Conservation (phyloP, 2,329 filamentous ascomycete species). For the Penicillium concentricum region DNA sequence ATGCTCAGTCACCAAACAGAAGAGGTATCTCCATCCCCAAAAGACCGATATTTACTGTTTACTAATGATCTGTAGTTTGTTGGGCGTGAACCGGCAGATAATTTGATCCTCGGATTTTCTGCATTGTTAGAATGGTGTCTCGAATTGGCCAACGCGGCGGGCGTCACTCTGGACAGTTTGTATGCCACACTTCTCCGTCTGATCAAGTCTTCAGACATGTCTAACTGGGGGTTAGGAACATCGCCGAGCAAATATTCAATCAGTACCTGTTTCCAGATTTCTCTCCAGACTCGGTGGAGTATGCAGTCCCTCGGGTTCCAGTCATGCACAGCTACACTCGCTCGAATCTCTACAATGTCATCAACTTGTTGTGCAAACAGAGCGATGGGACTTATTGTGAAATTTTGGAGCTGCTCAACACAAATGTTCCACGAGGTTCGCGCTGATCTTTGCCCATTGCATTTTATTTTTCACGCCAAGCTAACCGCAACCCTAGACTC, state of each 20-base stretch:
- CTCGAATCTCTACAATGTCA: conserved; percentile 59
- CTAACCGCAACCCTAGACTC: background rate
- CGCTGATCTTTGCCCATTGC: background rate
- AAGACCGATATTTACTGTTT: background rate
- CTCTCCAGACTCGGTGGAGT: conserved; percentile 32
- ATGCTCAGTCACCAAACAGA: conserved; percentile 45
- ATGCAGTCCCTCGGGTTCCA: conserved; percentile 42
- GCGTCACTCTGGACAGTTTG: conserved; percentile 36
- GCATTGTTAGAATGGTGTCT: conserved; percentile 45
- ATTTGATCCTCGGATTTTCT: conserved; percentile 45
- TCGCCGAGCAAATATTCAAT: conserved; percentile 57
- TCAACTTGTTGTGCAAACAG: conserved; percentile 57
- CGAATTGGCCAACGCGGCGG: conserved; percentile 37
- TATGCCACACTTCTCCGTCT: conserved; percentile 16
- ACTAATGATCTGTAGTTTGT: conserved; percentile 41
- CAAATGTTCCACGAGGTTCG: conserved; percentile 53
- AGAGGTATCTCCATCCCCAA: conserved; percentile 33
- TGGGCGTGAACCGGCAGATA: conserved; percentile 46
- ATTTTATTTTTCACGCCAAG: background rate
- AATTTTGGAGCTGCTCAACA: conserved; percentile 54
- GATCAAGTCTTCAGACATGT: background rate
- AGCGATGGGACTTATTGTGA: conserved; percentile 46
- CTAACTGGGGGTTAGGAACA: conserved; percentile 29
- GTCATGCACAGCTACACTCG: conserved; percentile 58
- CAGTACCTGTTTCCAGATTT: conserved; percentile 65